These are phyloP conservation scores for Melanomma pulvis-pyrius DNA, from an alignment of 495 filamentous ascomycete species.

Conservation along the genomic window DNA sequence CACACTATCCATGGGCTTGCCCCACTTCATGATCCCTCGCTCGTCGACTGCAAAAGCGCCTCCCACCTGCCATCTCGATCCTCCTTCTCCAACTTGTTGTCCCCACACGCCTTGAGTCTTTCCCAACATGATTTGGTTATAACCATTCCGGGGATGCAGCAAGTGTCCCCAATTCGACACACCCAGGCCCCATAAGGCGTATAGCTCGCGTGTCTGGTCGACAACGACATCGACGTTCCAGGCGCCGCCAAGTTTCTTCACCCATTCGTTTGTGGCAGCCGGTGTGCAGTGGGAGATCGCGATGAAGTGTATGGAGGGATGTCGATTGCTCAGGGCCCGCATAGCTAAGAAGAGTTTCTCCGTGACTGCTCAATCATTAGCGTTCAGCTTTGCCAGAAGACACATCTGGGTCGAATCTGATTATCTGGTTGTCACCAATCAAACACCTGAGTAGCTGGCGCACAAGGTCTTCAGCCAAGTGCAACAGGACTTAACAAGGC, in stretches of 20 bases:
- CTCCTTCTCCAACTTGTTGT: constrained; percentile 25
- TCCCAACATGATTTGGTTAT: constrained; percentile 24
- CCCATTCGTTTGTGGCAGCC: constrained; percentile 19
- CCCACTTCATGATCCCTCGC: constrained; percentile 28
- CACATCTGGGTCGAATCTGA: too few species aligned
- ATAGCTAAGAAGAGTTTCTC: constrained; percentile 25
- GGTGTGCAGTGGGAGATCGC: constrained; percentile 31
- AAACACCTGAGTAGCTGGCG: background rate
- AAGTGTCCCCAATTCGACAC: constrained; percentile 34
- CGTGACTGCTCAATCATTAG: constrained; percentile 19
- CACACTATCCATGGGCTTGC: constrained; percentile 30
- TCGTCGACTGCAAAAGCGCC: constrained; percentile 29
- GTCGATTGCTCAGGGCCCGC: constrained; percentile 22
- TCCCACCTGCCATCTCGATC: constrained; percentile 30
- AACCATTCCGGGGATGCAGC: constrained; percentile 29
- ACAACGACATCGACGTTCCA: constrained; percentile 31
- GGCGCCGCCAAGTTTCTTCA: constrained; percentile 22
- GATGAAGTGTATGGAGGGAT: constrained; percentile 29
- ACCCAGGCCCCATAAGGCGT: constrained; percentile 29
- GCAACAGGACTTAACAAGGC: too few species aligned
- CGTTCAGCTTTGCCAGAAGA: background rate
- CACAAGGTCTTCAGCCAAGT: background rate
- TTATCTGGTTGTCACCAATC: too few species aligned
- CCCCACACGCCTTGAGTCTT: constrained; percentile 32
- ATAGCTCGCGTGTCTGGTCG: constrained; percentile 25